phyloP scores from a whole-genome alignment of 352 stramenopile species.

The Pythium aquatile region DNA sequence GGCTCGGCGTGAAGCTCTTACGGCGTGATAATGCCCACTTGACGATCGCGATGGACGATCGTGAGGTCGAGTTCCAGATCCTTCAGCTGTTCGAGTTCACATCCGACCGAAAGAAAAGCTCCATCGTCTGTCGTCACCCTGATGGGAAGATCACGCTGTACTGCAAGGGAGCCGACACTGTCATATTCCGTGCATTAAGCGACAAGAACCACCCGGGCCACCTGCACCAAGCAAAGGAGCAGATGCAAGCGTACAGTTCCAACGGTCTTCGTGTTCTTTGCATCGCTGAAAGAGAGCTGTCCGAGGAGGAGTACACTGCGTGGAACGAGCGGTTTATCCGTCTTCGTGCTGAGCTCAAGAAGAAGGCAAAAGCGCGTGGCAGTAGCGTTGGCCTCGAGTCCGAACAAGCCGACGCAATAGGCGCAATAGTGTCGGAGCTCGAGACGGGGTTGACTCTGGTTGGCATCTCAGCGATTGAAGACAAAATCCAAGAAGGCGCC shows the following conservation, averaged over 20 bases:
- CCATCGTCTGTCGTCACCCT: conserved; percentile 41
- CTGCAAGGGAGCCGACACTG: conserved; percentile 88
- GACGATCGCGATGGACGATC: conserved; percentile 29
- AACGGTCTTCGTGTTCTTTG: conserved; percentile 73
- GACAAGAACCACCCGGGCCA: conserved; percentile 23
- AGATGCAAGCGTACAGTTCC: conserved; percentile 55
- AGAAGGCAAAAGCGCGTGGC: neutral
- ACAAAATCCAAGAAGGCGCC: conserved; percentile 63
- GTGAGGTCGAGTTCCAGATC: conserved; percentile 39
- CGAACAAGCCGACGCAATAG: conserved; percentile 30
- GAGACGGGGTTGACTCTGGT: conserved; percentile 49
- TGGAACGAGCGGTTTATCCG: conserved; percentile 36
- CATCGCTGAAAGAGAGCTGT: conserved; percentile 57
- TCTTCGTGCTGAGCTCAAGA: conserved; percentile 1
- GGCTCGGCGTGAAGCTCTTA: conserved; percentile 43
- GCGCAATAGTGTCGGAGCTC: conserved; percentile 45
- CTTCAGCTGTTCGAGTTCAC: conserved; percentile 64
- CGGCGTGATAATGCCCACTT: conserved; percentile 25
- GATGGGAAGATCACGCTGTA: conserved; percentile 43
- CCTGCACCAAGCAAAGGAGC: conserved; percentile 36
- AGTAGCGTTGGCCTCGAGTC: neutral
- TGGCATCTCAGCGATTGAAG: conserved; percentile 61
- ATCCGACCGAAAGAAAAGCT: conserved; percentile 70
- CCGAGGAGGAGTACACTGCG: conserved; percentile 41
- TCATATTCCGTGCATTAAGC: conserved; percentile 62